Percentiles rank a stretch among this genome's conserved stretches.
These are phyloP conservation scores for Aspergillus steynii DNA, from an alignment of 495 filamentous ascomycete genomes.

Conservation along the genomic window DNA sequence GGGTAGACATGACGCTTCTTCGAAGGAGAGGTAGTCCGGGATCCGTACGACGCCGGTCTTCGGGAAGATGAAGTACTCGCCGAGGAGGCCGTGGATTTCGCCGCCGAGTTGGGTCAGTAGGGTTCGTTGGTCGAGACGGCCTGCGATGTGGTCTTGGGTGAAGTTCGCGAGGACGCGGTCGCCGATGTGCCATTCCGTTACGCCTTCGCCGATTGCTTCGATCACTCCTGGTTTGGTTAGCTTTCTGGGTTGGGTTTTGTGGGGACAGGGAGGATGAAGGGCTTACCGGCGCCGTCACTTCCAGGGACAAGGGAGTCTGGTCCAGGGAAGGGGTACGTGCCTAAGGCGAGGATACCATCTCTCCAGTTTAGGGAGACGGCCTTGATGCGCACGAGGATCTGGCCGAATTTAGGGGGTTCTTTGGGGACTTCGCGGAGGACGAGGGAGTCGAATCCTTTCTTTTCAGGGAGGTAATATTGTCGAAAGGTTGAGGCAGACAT, in stretches of 20 bases:
- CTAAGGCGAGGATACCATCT: slow-evolving; percentile 63
- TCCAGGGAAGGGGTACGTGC: slow-evolving; percentile 20
- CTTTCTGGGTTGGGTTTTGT: too few species aligned
- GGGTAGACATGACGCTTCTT: slow-evolving; percentile 32
- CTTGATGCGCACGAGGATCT: slow-evolving; percentile 57
- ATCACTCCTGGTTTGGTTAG: slow-evolving; percentile 38
- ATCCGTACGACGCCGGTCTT: slow-evolving; percentile 23
- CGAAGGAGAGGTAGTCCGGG: slow-evolving; percentile 29
- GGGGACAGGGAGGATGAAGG: too few species aligned
- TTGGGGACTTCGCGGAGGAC: background rate
- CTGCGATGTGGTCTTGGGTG: slow-evolving; percentile 40
- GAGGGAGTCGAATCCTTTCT: slow-evolving; percentile 5
- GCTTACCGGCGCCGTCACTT: slow-evolving; percentile 12
- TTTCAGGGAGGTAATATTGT: slow-evolving; percentile 7
- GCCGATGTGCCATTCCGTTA: slow-evolving; percentile 45
- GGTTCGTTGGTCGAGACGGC: slow-evolving; percentile 33
- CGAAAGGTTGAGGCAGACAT: background rate
- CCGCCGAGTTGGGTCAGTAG: slow-evolving; percentile 38
- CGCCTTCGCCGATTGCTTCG: slow-evolving; percentile 40
- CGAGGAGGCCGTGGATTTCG: slow-evolving; percentile 38
- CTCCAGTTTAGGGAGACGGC: slow-evolving; percentile 71
- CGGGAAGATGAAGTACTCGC: slow-evolving; percentile 38
- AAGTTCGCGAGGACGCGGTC: slow-evolving; percentile 43
- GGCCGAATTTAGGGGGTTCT: background rate
- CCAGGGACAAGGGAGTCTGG: slow-evolving; percentile 1